These are phyloP conservation scores for Linum usitatissimum DNA, from an alignment of 345 rosid species.

Conservation along the genomic window DNA sequence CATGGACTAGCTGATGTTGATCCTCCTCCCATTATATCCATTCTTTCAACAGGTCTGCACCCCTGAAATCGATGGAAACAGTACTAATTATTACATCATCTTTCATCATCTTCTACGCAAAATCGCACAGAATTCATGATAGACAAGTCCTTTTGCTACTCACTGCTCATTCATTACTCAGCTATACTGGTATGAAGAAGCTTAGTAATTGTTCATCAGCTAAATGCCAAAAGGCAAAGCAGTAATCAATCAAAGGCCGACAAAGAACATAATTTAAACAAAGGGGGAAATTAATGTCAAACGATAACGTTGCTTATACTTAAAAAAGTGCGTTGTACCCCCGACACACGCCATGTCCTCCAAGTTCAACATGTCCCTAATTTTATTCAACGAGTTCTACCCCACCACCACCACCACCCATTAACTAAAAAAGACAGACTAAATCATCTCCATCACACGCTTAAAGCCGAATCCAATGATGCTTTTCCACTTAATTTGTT, in stretches of 20 bases:
- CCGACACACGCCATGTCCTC: constrained; percentile 21
- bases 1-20: constrained; percentile 74
- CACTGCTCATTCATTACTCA: too few relatives aligned
- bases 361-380: constrained; percentile 4
- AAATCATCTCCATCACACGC: background rate
- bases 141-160: too few relatives aligned
- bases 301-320: constrained; percentile 12
- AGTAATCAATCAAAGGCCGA: background rate
- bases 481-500: constrained; percentile 4
- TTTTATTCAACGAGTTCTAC: background rate
- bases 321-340: constrained; percentile 5
- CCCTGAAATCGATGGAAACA: constrained; percentile 36
- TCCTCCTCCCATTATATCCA: constrained; percentile 49
- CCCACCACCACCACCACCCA: background rate
- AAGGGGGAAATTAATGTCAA: constrained; percentile 16
- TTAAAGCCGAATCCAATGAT: background rate
- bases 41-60: constrained; percentile 70
- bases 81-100: too few relatives aligned
- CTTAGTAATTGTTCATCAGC: background rate
- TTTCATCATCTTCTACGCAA: too few relatives aligned
- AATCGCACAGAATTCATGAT: too few relatives aligned
- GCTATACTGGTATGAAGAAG: background rate
- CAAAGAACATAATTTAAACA: constrained; percentile 4
- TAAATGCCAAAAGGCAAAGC: background rate
- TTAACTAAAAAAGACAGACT: too few relatives aligned